A percentile compares a stretch with the other conserved stretches of the same genome.
Conservation (phyloP, 257 asterid genomes). For the Nicotiana sylvestris region DNA sequence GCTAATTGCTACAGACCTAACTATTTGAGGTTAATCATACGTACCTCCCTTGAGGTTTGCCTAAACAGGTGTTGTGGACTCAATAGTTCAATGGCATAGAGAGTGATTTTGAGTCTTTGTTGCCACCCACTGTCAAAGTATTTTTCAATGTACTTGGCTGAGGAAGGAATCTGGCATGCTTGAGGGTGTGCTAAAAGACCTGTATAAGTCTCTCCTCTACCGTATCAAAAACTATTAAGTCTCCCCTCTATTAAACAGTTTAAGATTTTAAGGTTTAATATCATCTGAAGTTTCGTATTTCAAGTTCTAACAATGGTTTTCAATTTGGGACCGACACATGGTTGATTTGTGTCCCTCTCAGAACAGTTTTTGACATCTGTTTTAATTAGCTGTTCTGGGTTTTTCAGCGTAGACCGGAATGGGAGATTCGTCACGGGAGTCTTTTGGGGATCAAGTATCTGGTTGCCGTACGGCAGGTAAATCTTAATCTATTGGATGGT, state of each 20-base stretch:
- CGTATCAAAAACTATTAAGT: too few relatives aligned
- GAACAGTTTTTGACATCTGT: slow-evolving; percentile 16
- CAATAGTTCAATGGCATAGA: background rate
- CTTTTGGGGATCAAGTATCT: slow-evolving; percentile 94
- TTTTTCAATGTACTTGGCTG: background rate
- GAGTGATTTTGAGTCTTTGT: background rate
- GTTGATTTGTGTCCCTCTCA: background rate
- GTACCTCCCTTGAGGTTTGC: slow-evolving; percentile 1
- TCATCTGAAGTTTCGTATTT: background rate
- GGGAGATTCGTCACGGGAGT: slow-evolving; percentile 99
- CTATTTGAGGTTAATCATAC: slow-evolving; percentile 4
- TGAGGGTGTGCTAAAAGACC: background rate
- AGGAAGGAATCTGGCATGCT: background rate
- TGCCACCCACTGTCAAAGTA: background rate
- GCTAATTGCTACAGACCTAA: background rate
- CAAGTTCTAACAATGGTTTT: background rate
- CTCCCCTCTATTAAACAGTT: background rate
- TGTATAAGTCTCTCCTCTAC: background rate
- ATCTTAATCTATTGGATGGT: slow-evolving; percentile 2
- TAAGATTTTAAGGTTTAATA: background rate
- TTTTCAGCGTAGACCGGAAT: slow-evolving; percentile 98
- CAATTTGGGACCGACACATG: background rate
- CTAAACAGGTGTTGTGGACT: background rate
- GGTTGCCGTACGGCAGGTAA: slow-evolving; percentile 98
- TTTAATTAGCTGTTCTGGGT: slow-evolving; percentile 52